A percentile compares a stretch with the other conserved stretches of the same genome.
Conservation (phyloP, 2,329 filamentous ascomycete genomes). For the Sarocladium strictum region DNA sequence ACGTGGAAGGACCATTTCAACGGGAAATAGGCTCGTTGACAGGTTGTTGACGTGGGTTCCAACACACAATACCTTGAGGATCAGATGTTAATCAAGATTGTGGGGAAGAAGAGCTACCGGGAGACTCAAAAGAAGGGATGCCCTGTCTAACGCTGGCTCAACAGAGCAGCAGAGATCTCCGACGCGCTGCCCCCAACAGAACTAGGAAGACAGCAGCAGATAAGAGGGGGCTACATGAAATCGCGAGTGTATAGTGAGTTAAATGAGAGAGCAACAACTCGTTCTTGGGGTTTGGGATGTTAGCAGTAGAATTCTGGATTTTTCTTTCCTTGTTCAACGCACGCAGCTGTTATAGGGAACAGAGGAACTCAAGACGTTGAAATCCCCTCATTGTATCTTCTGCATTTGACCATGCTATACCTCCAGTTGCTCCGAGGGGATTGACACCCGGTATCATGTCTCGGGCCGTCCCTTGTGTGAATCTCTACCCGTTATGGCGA, state of each 20-base stretch:
- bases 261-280: not conserved
- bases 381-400: too few relatives aligned
- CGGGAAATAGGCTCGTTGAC: not conserved
- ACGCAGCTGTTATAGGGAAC: not conserved
- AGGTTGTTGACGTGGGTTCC: not conserved
- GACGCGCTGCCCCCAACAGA: too few relatives aligned
- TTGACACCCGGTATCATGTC: not conserved
- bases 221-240: too few relatives aligned
- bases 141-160: not conserved
- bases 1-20: not conserved
- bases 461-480: not conserved
- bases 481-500: not conserved
- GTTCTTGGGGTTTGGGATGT: not conserved
- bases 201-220: too few relatives aligned
- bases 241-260: not conserved
- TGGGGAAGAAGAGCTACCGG: not conserved
- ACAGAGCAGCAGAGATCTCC: not conserved
- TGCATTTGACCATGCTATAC: too few relatives aligned
- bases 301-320: not conserved
- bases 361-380: not conserved
- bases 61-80: not conserved
- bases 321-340: not conserved
- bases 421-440: not conserved
- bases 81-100: not conserved
- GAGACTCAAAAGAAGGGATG: not conserved